Base-by-base conservation (phyloP, 2,329 filamentous ascomycete species). In the Aspergillus eucalypticola region DNA sequence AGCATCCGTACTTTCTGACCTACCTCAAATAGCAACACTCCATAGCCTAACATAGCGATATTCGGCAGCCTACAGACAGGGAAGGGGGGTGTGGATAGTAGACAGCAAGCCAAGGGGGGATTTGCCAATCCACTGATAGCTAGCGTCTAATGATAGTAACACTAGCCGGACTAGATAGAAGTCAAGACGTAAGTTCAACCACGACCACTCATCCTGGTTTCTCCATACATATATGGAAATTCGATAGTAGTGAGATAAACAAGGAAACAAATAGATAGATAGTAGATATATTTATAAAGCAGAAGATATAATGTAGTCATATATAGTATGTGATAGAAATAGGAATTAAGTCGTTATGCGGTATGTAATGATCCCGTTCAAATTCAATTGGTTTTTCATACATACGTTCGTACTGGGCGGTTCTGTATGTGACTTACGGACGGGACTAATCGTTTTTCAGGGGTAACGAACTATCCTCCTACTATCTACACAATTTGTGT, bases 141-240 rank as follows among this genome's bases (percentile, higher is more conserved):
- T 50, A 29, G 46, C 13, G 46, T 50, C 35, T 41, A 54, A 42
- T 54, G 51, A 54, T 54, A 54, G 35, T 54, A 54, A 41, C 51
- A 54, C 32, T 39, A 54, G 35, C 23, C 35, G 19, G 15, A 25
- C 35, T 50, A 29, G 23, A 50, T 50, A 50, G 27, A 29, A n/a
- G 23, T n/a, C 15, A 21, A 29, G 46, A 27, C 25, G 44, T 49
- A 49, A 50, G 15, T 50, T 50, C 46, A 35, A 29, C 25, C 46
- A 50, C 25, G 25, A 27, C n/a, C 29, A 17, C 41, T 11, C 17
- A 13, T 44, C 19, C 23, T 23, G 19, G 2, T 44, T 13, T 7
- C 19, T 4, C 41, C 19, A 44, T 13, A 19, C 23, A 44, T 44
- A 23, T 44, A 44, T 44, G 41, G 41, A 44, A 44, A 44, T 11